Evolutionary conservation across 2,329 filamentous ascomycete genomes (phyloP).

Genomic region (Botrytis sinoallii): DNA sequence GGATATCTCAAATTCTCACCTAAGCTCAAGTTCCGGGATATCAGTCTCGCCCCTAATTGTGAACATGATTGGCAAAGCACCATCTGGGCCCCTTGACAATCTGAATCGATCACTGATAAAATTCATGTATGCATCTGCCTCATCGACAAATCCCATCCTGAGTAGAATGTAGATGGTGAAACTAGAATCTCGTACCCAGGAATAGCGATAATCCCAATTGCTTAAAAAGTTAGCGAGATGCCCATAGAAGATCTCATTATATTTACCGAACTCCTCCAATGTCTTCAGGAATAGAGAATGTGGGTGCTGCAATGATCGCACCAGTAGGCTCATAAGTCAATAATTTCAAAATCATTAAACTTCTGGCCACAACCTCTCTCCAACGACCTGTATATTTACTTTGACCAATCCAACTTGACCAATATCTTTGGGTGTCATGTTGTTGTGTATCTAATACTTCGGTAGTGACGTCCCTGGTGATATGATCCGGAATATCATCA

Average conservation of each 20-base stretch:
- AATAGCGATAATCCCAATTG: conserved; percentile 73
- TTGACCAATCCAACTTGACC: conserved; percentile 70
- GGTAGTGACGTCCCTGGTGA: conserved; percentile 56
- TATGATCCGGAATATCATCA: conserved; percentile 56
- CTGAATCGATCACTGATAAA: conserved; percentile 72
- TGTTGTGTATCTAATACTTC: conserved; percentile 60
- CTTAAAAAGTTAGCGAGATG: conserved; percentile 31
- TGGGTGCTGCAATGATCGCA: conserved; percentile 72
- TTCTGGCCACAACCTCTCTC: conserved; percentile 68
- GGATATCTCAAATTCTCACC: conserved; percentile 27
- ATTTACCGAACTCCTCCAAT: conserved; percentile 58
- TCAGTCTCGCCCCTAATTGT: conserved; percentile 72
- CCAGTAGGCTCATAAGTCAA: conserved; percentile 76
- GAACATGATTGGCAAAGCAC: conserved; percentile 76
- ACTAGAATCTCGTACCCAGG: conserved; percentile 73
- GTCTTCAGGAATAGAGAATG: conserved; percentile 73
- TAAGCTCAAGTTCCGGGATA: conserved; percentile 66
- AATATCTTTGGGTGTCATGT: conserved; percentile 67
- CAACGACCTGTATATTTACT: conserved; percentile 70
- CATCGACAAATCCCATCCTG: conserved; percentile 69
- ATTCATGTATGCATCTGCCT: conserved; percentile 74
- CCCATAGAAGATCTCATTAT: neutral
- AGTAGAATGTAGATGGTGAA: conserved; percentile 78
- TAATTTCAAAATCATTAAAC: conserved; percentile 71
- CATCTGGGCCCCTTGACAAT: conserved; percentile 56